These are phyloP conservation scores for Leptographium galeiforme DNA, from an alignment of 2,329 filamentous ascomycete genomes.

Conservation along the genomic window DNA sequence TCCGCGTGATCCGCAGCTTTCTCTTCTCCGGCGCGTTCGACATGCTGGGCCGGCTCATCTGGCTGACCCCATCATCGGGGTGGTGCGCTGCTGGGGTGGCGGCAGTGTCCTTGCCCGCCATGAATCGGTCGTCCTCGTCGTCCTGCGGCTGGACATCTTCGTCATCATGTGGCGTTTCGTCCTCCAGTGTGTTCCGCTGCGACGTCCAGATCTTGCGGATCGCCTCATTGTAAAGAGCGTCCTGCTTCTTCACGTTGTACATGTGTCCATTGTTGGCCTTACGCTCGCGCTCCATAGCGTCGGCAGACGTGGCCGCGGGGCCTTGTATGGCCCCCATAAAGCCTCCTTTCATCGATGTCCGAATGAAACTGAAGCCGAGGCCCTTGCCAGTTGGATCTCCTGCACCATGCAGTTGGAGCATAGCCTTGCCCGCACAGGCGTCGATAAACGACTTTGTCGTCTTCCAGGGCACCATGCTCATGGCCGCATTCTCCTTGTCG, in stretches of 20 bases:
- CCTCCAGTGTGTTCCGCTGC: slow-evolving; percentile 66
- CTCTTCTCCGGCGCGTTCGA: slow-evolving; percentile 56
- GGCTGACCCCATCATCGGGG: slow-evolving; percentile 65
- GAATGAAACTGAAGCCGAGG: slow-evolving; percentile 91
- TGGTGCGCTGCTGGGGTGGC: slow-evolving; percentile 37
- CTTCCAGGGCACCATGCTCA: slow-evolving; percentile 90
- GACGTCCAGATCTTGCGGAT: slow-evolving; percentile 88
- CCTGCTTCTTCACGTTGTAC: slow-evolving; percentile 93
- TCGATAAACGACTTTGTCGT: slow-evolving; percentile 94
- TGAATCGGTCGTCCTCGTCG: slow-evolving; percentile 55
- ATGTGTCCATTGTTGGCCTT: slow-evolving; percentile 87
- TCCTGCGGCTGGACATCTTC: slow-evolving; percentile 44
- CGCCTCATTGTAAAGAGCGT: slow-evolving; percentile 80
- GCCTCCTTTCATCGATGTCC: slow-evolving; percentile 96
- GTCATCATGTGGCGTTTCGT: slow-evolving; percentile 54
- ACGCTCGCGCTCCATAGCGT: slow-evolving; percentile 76
- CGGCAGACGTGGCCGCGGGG: slow-evolving; percentile 54
- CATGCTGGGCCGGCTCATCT: slow-evolving; percentile 55
- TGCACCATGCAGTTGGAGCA: slow-evolving; percentile 88
- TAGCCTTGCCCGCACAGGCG: slow-evolving; percentile 86
- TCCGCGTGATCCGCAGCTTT: slow-evolving; percentile 58
- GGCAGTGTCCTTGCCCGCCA: slow-evolving; percentile 56
- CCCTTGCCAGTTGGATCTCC: slow-evolving; percentile 91
- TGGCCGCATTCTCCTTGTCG: slow-evolving; percentile 59
- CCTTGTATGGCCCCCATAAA: slow-evolving; percentile 68